Evolutionary conservation across 2,329 filamentous ascomycete genomes (phyloP).

Genomic region (Apiospora phragmitis): DNA sequence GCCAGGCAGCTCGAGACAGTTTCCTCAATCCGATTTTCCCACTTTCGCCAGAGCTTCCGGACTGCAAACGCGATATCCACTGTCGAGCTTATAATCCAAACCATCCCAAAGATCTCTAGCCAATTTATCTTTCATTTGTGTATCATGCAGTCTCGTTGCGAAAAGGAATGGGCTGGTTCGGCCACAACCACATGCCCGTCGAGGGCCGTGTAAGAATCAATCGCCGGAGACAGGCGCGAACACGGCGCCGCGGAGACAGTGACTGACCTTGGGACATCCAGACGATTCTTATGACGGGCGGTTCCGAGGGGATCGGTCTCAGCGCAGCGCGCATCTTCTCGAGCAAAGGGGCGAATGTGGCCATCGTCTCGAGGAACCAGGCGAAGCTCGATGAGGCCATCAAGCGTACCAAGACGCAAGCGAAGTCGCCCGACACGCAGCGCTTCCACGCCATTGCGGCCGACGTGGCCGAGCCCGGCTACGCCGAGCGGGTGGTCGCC

Average conservation of each 20-base stretch:
- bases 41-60: background rate
- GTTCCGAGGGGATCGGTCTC: constrained; percentile 89
- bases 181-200: constrained; percentile 75
- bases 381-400: constrained; percentile 63
- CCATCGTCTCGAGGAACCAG: constrained; percentile 77
- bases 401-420: constrained; percentile 50
- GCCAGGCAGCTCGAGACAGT: background rate
- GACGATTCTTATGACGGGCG: constrained; percentile 70
- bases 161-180: constrained; percentile 47
- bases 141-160: background rate
- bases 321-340: constrained; percentile 73
- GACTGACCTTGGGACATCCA: background rate
- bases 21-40: background rate
- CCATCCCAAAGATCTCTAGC: background rate
- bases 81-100: background rate
- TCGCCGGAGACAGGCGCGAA: constrained; percentile 34
- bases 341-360: constrained; percentile 80
- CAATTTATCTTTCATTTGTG: background rate
- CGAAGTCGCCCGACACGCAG: constrained; percentile 64
- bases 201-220: constrained; percentile 67
- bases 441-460: constrained; percentile 79
- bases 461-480: constrained; percentile 69
- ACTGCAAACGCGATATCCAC: background rate
- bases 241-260: constrained; percentile 64
- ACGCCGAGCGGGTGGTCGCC: constrained; percentile 65